Evolutionary conservation across 2,329 filamentous ascomycete species (phyloP).

Genomic region (Pyrenophora graminea): DNA sequence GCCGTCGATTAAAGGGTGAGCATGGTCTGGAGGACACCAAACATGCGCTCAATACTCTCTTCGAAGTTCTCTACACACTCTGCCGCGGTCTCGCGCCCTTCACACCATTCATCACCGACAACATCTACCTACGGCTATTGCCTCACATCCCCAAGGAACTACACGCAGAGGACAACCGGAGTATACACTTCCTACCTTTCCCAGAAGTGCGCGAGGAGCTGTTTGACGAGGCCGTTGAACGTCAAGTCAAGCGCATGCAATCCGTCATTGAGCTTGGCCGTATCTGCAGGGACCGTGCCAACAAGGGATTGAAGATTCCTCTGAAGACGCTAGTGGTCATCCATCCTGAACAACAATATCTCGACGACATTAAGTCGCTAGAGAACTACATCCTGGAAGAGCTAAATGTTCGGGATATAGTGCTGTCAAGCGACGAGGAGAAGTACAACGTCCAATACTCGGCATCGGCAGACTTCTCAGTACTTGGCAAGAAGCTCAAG

Average conservation of each 20-base stretch:
- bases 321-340: constrained; percentile 89
- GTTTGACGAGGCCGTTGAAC: constrained; percentile 83
- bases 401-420: constrained; percentile 83
- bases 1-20: constrained; percentile 87
- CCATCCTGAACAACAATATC: constrained; percentile 78
- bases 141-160: constrained; percentile 77
- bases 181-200: constrained; percentile 90
- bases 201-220: constrained; percentile 86
- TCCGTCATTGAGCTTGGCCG: constrained; percentile 90
- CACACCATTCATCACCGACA: constrained; percentile 93
- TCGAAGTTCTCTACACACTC: constrained; percentile 89
- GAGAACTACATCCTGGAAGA: constrained; percentile 90
- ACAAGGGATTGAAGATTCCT: constrained; percentile 86
- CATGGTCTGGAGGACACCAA: constrained; percentile 82
- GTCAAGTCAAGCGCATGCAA: constrained; percentile 89
- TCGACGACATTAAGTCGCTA: constrained; percentile 83
- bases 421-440: constrained; percentile 83
- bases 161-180: constrained; percentile 73
- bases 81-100: constrained; percentile 89
- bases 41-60: constrained; percentile 90
- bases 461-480: constrained; percentile 88
- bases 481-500: constrained; percentile 94
- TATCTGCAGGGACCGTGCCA: constrained; percentile 81
- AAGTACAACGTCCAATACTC: constrained; percentile 93
- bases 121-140: constrained; percentile 83